These are phyloP conservation scores for Fragaria ananassa DNA, from an alignment of 306 rosid species.

Conservation along the genomic window DNA sequence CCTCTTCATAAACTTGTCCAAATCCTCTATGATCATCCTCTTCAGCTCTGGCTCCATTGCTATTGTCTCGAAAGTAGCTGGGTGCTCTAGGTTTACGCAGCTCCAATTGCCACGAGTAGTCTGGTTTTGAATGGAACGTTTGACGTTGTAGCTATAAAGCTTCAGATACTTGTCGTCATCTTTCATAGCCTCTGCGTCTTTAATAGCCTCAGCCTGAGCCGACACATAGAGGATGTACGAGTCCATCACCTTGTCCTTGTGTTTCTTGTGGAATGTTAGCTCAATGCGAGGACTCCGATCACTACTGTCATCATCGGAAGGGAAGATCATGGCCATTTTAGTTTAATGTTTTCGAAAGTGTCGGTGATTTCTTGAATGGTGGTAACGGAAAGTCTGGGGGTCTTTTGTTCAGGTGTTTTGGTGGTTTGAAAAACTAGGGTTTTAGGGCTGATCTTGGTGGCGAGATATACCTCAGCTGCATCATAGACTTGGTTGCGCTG, in stretches of 20 bases:
- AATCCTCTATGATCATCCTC: conserved; percentile 22
- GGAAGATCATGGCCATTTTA: conserved; percentile 24
- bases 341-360: background rate
- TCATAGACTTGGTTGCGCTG: conserved; percentile 5
- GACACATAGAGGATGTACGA: conserved; percentile 31
- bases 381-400: conserved; percentile 16
- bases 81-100: conserved; percentile 34
- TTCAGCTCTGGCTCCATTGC: conserved; percentile 37
- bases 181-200: background rate
- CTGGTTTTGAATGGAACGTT: background rate
- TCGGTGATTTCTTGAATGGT: conserved; percentile 21
- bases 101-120: conserved; percentile 24
- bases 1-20: conserved; percentile 30
- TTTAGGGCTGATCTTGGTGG: conserved; percentile 24
- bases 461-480: conserved; percentile 31
- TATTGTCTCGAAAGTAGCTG: conserved; percentile 35
- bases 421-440: conserved; percentile 22
- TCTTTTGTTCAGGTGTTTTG: conserved; percentile 27
- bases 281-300: conserved; percentile 23
- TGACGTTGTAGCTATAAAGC: conserved; percentile 9
- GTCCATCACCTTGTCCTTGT: conserved; percentile 23
- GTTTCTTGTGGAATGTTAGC: conserved; percentile 29
- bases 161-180: conserved; percentile 16
- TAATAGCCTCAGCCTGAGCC: conserved; percentile 16
- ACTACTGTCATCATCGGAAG: background rate